These are phyloP conservation scores for Zoysia matrella DNA, from an alignment of 202 grass and related monocot genomes.

Conservation along the genomic window DNA sequence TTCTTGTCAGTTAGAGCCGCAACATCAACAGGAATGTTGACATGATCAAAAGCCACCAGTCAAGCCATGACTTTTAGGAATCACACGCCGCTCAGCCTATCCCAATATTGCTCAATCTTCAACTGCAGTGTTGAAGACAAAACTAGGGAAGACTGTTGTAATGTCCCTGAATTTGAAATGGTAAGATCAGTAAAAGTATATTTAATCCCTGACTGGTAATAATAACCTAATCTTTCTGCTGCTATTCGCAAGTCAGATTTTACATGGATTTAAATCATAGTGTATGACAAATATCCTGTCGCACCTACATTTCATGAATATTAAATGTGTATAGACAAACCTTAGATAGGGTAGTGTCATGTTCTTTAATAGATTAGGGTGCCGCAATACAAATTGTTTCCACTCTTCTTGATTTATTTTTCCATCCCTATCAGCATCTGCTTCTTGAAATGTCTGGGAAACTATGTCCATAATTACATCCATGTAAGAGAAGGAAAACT, in stretches of 20 bases:
- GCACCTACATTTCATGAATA: neutral
- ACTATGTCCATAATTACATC: slow-evolving; percentile 8
- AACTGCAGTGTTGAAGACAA: slow-evolving; percentile 72
- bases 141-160: slow-evolving; percentile 38
- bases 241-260: neutral
- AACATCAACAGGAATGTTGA: neutral
- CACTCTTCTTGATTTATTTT: slow-evolving; percentile 85
- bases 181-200: neutral
- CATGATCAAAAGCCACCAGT: slow-evolving; percentile 20
- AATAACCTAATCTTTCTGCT: neutral
- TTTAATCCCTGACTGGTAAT: neutral
- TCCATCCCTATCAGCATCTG: slow-evolving; percentile 69
- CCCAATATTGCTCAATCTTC: slow-evolving; percentile 58
- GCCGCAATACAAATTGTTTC: slow-evolving; percentile 71
- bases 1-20: neutral
- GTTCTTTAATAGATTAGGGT: slow-evolving; percentile 76
- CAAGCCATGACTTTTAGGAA: neutral
- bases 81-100: neutral
- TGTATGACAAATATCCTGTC: neutral
- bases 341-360: slow-evolving; percentile 40
- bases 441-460: slow-evolving; percentile 85
- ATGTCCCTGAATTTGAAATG: slow-evolving; percentile 62
- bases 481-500: neutral
- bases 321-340: slow-evolving; percentile 33
- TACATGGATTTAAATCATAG: neutral